These are phyloP conservation scores for Leccinum obscurum DNA, from an alignment of 768 basidiomycete genomes.

Conservation along the genomic window DNA sequence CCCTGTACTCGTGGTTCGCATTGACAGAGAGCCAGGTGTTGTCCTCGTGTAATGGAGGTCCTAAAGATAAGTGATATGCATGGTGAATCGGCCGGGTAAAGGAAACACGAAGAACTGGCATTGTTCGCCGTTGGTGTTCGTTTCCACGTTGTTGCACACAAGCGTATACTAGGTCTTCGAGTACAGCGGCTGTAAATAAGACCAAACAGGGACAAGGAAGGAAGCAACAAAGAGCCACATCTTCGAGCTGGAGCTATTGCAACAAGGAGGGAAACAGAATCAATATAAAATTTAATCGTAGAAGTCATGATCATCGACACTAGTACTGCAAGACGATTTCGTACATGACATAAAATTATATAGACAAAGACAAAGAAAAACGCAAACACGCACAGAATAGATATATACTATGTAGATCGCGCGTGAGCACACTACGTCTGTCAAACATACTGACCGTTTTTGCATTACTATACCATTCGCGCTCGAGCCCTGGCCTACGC, in stretches of 20 bases:
- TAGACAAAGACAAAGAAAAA: neutral
- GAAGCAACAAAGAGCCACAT: too few relatives aligned
- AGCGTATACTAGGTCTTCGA: too few relatives aligned
- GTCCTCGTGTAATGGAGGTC: too few relatives aligned
- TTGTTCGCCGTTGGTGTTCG: too few relatives aligned
- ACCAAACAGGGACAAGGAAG: too few relatives aligned
- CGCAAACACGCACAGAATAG: neutral
- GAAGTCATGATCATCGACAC: neutral
- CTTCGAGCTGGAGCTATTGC: slow-evolving; percentile 1
- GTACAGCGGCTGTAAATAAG: too few relatives aligned
- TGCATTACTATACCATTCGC: neutral
- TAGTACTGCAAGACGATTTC: neutral
- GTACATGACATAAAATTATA: neutral
- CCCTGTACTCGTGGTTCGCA: too few relatives aligned
- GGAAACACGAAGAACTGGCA: too few relatives aligned
- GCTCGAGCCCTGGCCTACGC: neutral
- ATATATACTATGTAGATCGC: neutral
- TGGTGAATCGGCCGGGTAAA: too few relatives aligned
- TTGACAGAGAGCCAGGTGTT: too few relatives aligned
- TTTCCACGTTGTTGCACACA: too few relatives aligned
- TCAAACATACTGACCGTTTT: neutral
- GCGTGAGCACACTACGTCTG: neutral
- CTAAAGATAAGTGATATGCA: too few relatives aligned
- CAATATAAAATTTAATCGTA: neutral
- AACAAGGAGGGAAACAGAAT: neutral